Evolutionary conservation across 345 rosid species (phyloP), one percentile per base, ranked within the genome.

Genomic region (Dovyalis caffra): DNA sequence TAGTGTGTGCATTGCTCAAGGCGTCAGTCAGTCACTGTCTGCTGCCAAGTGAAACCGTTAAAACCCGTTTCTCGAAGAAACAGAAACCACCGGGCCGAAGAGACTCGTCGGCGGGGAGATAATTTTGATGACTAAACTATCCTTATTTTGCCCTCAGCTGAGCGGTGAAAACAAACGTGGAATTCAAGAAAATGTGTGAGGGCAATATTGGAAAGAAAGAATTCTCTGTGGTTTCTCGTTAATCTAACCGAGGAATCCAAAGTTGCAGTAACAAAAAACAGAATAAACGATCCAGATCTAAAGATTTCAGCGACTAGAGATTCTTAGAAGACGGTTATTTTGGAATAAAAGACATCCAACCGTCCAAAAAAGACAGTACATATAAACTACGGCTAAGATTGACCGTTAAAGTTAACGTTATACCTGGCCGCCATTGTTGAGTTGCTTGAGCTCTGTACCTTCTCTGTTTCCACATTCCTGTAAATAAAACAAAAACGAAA

Each of bases 351-450:
- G 37, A 11, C 31, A 81, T 71, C 84, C 47, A 72, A 82, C 85
- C 73, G 79, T 49, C 6, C 14, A 21, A 18, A n/a, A 64, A 32
- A 12, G 68, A 51, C 60, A n/a, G 35, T 28, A 28, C 16, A 37
- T 3, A 14, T 67, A 34, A 77, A 18, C 56, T 74, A 87, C 85
- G 92, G 92, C 75, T 76, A 58, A 69, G 86, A 85, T 86, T 18
- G 38, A 38, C 18, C 14, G 68, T 34, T 21, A 34, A n/a, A 35
- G 38, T 66, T 20, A 37, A 23, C 49, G 51, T 23, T 70, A 5
- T 83, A 88, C 94, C 90, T 88, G 14, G 71, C 83, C 68, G 77
- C 93, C 95, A 92, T 90, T 80, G 90, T 76, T 80, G 93, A 75
- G 89, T 82, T 87, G 65, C 71, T 81, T 37, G 86, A 88, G 90